Evolutionary conservation across 2,329 filamentous ascomycete species (phyloP), one percentile per base, ranked within the genome.

Genomic region (Aspergillus latus): DNA sequence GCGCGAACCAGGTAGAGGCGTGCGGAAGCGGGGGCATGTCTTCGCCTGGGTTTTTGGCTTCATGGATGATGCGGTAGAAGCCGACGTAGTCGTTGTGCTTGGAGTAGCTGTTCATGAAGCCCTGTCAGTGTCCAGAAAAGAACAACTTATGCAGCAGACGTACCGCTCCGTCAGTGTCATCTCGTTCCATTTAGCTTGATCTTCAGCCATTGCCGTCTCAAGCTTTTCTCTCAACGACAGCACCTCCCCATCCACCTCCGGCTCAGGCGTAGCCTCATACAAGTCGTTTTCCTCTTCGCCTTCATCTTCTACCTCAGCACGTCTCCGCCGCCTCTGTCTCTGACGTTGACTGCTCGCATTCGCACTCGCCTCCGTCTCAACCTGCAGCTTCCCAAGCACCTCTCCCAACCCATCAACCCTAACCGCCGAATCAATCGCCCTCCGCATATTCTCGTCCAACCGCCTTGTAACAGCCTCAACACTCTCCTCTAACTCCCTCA

Each of bases 1-100:
- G 77, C 3, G 74, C 67, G 66, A 89, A 89, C 87, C 87, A 89
- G 9, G 83, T 82, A 10, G 79, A 80, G 8, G 81, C 71, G 49
- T 83, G 78, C 0, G 85, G 82, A 13, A 86, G 66, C 0, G 79
- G 77, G 3, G 80, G 79, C 1, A 79, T 78, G 2, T 80, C 74
- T 50, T 82, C 76, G n/a, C 78, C 78, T 1, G 76, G 77, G 60
- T 84, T 74, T 48, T 79, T 79, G 29, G 84, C 80, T 62, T 87
- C 84, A 67, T 88, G 85, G 2, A 87, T 76, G n/a, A 82, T 72
- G 7, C 77, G 74, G 66, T 84, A 84, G 76, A 88, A 89, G 21
- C 77, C 76, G 47, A 78, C 74, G 70, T 89, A 89, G 50, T 79
- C 74, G 62, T 86, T 84, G 65, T 88, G 78, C 7, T 76, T 73